Conservation (phyloP, 1,139 yeast species). For the Nakaseomyces sp. region DNA sequence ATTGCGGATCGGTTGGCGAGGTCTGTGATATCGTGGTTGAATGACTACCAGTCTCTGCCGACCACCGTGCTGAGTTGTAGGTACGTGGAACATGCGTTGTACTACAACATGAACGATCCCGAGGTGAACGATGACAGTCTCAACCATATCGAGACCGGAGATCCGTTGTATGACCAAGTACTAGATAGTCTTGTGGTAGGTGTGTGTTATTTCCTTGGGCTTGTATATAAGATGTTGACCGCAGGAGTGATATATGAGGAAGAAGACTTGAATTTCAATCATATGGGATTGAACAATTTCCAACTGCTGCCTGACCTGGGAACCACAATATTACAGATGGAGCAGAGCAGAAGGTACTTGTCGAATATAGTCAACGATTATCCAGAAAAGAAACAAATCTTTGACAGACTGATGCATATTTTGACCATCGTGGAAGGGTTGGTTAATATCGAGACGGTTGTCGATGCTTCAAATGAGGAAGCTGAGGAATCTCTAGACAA, state of each 20-base stretch:
- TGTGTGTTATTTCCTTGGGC: slow-evolving; percentile 44
- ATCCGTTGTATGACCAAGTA: slow-evolving; percentile 38
- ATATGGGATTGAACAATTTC: slow-evolving; percentile 39
- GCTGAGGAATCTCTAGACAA: not conserved
- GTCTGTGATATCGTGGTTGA: slow-evolving; percentile 49
- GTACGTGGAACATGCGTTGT: slow-evolving; percentile 49
- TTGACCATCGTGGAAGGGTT: not conserved
- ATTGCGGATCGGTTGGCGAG: slow-evolving; percentile 41
- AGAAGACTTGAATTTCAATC: slow-evolving; percentile 61
- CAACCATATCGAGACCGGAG: slow-evolving; percentile 22
- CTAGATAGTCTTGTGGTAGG: slow-evolving; percentile 43
- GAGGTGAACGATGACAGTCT: slow-evolving; percentile 27
- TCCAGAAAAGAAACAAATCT: not conserved
- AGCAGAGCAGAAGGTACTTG: not conserved
- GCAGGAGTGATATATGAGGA: slow-evolving; percentile 64
- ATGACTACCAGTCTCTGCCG: slow-evolving; percentile 48
- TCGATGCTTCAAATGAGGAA: not conserved
- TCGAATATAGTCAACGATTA: slow-evolving; percentile 10
- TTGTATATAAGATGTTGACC: slow-evolving; percentile 40
- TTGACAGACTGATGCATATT: not conserved
- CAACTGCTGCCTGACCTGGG: not conserved
- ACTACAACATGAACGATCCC: slow-evolving; percentile 21
- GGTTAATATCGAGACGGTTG: not conserved
- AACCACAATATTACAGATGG: not conserved
- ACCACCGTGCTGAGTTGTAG: slow-evolving; percentile 58